Evolutionary conservation across 1,139 yeast genomes (phyloP).

Genomic region (Meyerozyma guilliermondii): DNA sequence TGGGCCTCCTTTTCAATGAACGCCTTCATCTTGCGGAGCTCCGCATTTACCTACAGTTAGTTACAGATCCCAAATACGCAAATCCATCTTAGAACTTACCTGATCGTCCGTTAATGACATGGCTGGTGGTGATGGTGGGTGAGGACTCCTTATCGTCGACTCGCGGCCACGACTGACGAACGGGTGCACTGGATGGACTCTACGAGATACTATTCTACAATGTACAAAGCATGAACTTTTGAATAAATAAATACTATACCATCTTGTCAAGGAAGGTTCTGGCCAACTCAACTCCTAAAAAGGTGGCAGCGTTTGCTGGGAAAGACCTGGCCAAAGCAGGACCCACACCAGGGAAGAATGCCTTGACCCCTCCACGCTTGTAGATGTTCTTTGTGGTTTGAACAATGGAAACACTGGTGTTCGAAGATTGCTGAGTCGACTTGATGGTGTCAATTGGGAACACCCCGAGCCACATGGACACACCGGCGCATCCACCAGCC

Average conservation of each 20-base stretch:
- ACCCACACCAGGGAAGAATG: conserved; percentile 96
- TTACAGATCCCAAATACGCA: background rate
- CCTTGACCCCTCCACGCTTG: conserved; percentile 74
- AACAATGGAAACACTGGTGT: conserved; percentile 51
- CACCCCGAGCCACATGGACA: conserved; percentile 93
- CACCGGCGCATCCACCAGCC: conserved; percentile 95
- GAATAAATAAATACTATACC: conserved; percentile 12
- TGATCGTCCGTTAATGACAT: conserved; percentile 47
- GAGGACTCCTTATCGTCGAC: background rate
- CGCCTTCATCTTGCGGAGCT: conserved; percentile 96
- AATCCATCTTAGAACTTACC: conserved; percentile 24
- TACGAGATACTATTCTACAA: too few species aligned
- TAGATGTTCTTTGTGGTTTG: conserved; percentile 64
- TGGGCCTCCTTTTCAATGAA: conserved; percentile 98
- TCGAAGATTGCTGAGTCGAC: conserved; percentile 73
- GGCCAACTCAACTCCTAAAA: conserved; percentile 90
- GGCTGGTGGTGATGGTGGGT: conserved; percentile 5
- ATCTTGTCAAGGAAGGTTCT: conserved; percentile 55
- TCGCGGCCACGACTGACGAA: background rate
- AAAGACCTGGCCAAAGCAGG: conserved; percentile 92
- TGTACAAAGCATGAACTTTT: background rate
- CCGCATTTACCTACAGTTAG: conserved; percentile 73
- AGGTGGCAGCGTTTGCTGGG: conserved; percentile 98
- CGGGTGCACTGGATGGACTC: background rate
- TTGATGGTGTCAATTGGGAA: conserved; percentile 97